Evolutionary conservation across 352 stramenopile species (phyloP).

Genomic region (Pythium dissimile): DNA sequence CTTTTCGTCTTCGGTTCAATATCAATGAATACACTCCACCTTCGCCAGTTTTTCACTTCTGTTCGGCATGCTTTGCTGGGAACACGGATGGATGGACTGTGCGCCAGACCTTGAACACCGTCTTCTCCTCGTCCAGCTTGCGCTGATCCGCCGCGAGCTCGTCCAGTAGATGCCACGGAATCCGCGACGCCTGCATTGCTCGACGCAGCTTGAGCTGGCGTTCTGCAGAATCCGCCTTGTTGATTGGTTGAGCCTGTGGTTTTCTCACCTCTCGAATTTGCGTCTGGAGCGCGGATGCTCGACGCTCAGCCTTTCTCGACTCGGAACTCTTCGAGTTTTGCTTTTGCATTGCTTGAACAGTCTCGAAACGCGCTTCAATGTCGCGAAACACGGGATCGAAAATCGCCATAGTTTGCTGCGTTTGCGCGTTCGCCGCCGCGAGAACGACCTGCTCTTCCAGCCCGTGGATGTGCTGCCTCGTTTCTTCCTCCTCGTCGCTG

Average conservation of each 20-base stretch:
- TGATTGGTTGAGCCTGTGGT: neutral
- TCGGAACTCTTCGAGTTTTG: conserved; percentile 5
- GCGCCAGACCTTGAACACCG: conserved; percentile 54
- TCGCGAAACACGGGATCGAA: conserved; percentile 64
- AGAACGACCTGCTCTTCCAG: conserved; percentile 48
- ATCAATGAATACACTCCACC: neutral
- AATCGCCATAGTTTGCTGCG: conserved; percentile 54
- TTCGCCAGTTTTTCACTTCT: neutral
- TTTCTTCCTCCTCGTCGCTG: conserved; percentile 20
- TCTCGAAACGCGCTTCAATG: conserved; percentile 42
- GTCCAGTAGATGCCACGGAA: conserved; percentile 73
- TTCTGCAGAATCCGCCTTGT: conserved; percentile 3
- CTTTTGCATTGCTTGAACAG: conserved; percentile 31
- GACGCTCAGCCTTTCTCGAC: neutral
- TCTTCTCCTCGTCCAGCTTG: conserved; percentile 51
- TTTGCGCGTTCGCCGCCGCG: conserved; percentile 39
- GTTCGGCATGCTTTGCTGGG: neutral
- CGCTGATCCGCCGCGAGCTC: conserved; percentile 44
- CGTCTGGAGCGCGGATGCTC: neutral
- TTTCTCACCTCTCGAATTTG: neutral
- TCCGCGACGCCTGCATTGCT: conserved; percentile 43
- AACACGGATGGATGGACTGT: conserved; percentile 27
- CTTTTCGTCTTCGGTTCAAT: too few relatives aligned
- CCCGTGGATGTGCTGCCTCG: conserved; percentile 11
- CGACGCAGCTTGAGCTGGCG: conserved; percentile 12